Conservation (phyloP, 331 rosid genomes). For the Malus hybrid region DNA sequence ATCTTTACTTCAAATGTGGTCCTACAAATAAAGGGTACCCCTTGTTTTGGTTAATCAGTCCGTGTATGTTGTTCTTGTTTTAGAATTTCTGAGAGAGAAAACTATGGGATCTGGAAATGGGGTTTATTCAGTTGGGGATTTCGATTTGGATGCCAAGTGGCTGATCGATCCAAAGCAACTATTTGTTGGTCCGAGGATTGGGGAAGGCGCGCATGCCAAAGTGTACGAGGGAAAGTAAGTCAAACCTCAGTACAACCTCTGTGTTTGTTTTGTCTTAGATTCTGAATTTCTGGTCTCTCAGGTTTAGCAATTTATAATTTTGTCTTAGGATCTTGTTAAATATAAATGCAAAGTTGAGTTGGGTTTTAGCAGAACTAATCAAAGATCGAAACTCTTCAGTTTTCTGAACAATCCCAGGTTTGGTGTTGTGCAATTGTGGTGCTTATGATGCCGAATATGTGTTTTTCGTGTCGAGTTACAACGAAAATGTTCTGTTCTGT, state of each 20-base stretch:
- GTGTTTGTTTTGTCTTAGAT: not conserved
- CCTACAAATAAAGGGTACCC: constrained; percentile 18
- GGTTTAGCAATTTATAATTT: constrained; percentile 8
- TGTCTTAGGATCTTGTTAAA: not conserved
- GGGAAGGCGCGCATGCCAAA: constrained; percentile 95
- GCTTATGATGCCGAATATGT: not conserved
- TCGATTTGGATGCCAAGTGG: constrained; percentile 74
- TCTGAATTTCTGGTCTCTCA: not conserved
- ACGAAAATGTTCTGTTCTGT: not conserved
- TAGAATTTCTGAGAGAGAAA: constrained; percentile 3
- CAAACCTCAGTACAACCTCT: constrained; percentile 19
- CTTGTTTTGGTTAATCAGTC: constrained; percentile 20
- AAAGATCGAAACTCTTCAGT: not conserved
- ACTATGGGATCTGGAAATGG: constrained; percentile 91
- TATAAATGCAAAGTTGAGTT: not conserved
- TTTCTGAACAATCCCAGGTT: not conserved
- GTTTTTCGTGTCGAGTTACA: not conserved
- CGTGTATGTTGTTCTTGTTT: constrained; percentile 12
- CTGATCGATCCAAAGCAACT: constrained; percentile 76
- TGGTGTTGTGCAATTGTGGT: not conserved
- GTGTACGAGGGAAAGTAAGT: constrained; percentile 97
- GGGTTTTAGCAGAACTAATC: not conserved
- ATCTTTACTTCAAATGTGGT: constrained; percentile 12
- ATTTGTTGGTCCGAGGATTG: constrained; percentile 88
- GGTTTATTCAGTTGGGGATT: constrained; percentile 61